phyloP scores from a whole-genome alignment of 352 stramenopile species.

The Pythium dissotocum region DNA sequence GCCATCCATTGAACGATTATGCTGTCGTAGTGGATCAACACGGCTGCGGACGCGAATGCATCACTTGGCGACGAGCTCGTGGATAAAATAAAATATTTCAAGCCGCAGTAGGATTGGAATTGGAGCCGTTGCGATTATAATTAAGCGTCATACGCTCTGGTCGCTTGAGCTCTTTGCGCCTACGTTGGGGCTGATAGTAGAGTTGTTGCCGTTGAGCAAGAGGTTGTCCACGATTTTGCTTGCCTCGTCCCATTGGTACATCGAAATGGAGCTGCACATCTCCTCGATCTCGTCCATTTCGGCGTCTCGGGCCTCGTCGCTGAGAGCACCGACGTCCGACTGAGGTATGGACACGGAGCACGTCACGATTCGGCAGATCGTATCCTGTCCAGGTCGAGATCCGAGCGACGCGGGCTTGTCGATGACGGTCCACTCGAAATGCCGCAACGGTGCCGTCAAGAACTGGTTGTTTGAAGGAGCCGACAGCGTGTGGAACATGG shows the following conservation, averaged over 20 bases:
- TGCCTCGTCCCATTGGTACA: constrained; percentile 1
- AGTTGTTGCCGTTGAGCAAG: background rate
- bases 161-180: background rate
- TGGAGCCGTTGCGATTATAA: no score
- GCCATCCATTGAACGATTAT: no score
- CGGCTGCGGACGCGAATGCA: no score
- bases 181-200: background rate
- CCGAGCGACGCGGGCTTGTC: constrained; percentile 1
- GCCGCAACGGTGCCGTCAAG: background rate
- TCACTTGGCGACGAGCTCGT: no score
- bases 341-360: background rate
- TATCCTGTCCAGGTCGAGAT: background rate
- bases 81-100: no score
- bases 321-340: background rate
- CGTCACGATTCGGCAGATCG: constrained; percentile 12
- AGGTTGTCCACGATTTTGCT: constrained; percentile 11
- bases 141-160: background rate
- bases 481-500: background rate
- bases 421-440: constrained; percentile 11
- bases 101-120: no score
- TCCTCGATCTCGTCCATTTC: background rate
- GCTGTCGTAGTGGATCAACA: no score
- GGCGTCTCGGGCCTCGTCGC: background rate
- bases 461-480: background rate
- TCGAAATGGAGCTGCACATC: constrained; percentile 1